Evolutionary conservation across 2,329 filamentous ascomycete species (phyloP), one percentile per base, ranked within the genome.

Genomic region (Colletotrichum sp.): DNA sequence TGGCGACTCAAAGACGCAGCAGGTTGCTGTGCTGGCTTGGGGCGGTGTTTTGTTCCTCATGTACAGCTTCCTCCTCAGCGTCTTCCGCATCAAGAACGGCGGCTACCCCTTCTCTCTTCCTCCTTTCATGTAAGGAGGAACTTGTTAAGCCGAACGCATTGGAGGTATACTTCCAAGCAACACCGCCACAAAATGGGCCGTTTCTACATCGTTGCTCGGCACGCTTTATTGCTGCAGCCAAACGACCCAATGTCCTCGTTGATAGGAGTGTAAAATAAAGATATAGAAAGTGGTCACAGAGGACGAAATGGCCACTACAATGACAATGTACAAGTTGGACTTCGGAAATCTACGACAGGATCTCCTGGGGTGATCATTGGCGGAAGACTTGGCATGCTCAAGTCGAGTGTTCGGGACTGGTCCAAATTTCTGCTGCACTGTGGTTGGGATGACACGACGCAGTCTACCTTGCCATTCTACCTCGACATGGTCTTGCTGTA

Each of bases 21-120:
- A 97, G 83, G 87, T 97, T 48, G 93, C 94, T 43, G 93, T 98
- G 8, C 85, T 98, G 73, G 88, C 94, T 58, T 98, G 96, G 94
- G 93, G 92, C 24, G 91, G 88, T 61, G 87, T 97, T 34, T 86
- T 98, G 72, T 93, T 98, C 80, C 86, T 94, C 78, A 92, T 96
- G 86, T 98, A 98, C 89, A 98, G 96, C 87, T 97, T 98, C 87
- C 89, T 99, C 78, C 91, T 99, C 79, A 98, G 95, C 85, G 89
- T 98, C 77, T 99, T 99, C 91, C 93, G 96, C 80, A 89, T 94
- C 80, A 99, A 99, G 93, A 99, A 98, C 83, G 93, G 93, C 38
- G 95, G 95, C 28, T 99, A 99, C 85, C 96, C 96, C 18, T 98
- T 98, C 87, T 96, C 93, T 82, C 90, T 99, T 77, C 97, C 97